Base-by-base conservation (phyloP, 1,139 yeast species). In the Pneumocystis jirovecii region DNA sequence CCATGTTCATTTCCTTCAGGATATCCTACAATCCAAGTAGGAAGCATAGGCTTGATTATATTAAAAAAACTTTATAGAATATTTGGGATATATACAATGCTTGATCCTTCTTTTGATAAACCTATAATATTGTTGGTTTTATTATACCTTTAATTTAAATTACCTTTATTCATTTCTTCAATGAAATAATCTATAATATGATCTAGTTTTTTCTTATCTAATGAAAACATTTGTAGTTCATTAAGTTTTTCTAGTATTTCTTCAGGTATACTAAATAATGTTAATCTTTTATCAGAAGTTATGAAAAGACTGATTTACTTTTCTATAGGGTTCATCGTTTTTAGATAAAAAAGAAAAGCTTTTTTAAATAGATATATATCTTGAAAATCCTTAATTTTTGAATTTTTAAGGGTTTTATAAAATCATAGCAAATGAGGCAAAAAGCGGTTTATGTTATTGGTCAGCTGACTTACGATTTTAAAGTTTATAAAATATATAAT, bases 1-100 rank as follows among this genome's bases (percentile, higher is more conserved):
- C 98, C 98, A 61, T 81, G 81, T 77, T 93, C 98, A 70, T 84
- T 78, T 72, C 97, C 97, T 63, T 95, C 86, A 68, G 98, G 97
- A 80, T 80, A 86, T 73, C 87, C 95, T 82, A 89, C 80, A 65
- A 91, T 97, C 97, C 97, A 91, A 69, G 95, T 89, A 61, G 96
- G 96, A 73, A 87, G 89, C 98, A 91, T 93, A 67, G 97, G 97
- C 68, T 69, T 50, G 21, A 42, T 19, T 25, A 65, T 63, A 31
- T 64, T 60, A 34, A 12, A n/a, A n/a, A n/a, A n/a, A n/a, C 10
- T 37, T 17, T 37, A 42, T 12, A 61, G n/a, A 17, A 25, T 34
- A 12, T 10, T 17, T 8, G 21, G 57, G 21, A 50, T 50, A 63
- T 71, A 56, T 69, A 70, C 72, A 73, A 89, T 87, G 76, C 86